Conservation (phyloP, 2,329 filamentous ascomycete genomes). For the Cercospora brassicicola region DNA sequence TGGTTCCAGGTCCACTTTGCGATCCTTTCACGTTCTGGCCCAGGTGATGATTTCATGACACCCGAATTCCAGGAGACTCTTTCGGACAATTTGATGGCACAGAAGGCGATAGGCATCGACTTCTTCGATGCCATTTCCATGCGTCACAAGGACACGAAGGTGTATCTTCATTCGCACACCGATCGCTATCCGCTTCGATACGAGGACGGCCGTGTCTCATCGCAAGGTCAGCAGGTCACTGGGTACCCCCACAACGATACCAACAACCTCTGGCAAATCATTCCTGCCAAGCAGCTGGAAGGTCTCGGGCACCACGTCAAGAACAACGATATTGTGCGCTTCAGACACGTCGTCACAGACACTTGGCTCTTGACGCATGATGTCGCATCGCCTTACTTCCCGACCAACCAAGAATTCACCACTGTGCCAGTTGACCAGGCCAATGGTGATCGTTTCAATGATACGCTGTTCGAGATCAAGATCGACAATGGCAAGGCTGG, state of each 20-base stretch:
- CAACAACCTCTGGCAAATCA: slow-evolving; percentile 96
- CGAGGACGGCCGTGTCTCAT: slow-evolving; percentile 94
- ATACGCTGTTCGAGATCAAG: slow-evolving; percentile 89
- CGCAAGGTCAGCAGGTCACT: slow-evolving; percentile 94
- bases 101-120: slow-evolving; percentile 80
- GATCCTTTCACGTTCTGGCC: slow-evolving; percentile 82
- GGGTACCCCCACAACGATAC: slow-evolving; percentile 98
- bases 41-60: slow-evolving; percentile 98
- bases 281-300: slow-evolving; percentile 63
- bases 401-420: slow-evolving; percentile 98
- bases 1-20: slow-evolving; percentile 99
- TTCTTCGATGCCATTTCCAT: slow-evolving; percentile 88
- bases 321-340: slow-evolving; percentile 81
- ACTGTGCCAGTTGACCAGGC: slow-evolving; percentile 73
- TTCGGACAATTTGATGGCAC: slow-evolving; percentile 88
- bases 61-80: slow-evolving; percentile 97
- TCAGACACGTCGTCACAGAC: slow-evolving; percentile 83
- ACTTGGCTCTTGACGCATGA: slow-evolving; percentile 88
- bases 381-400: slow-evolving; percentile 92
- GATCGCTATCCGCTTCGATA: slow-evolving; percentile 91
- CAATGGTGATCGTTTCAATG: slow-evolving; percentile 71
- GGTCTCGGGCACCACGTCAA: slow-evolving; percentile 65
- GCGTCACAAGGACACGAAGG: slow-evolving; percentile 95
- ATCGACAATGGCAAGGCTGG: slow-evolving; percentile 80
- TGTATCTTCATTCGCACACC: slow-evolving; percentile 89